Base-by-base conservation (phyloP, 768 basidiomycete genomes). In the Scleroderma citrinum region DNA sequence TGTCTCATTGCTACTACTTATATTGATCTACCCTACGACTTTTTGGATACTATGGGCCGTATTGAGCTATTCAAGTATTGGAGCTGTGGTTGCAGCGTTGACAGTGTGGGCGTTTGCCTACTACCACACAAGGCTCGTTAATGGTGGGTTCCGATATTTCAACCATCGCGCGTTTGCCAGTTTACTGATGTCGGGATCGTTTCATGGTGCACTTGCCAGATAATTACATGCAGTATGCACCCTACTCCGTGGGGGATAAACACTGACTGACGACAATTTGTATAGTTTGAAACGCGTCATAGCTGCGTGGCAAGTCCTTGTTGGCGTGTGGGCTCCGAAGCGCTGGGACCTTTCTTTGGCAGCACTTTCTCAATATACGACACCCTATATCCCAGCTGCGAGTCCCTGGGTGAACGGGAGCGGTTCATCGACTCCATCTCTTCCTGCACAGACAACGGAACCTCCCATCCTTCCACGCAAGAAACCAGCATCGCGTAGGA, bases 221-320 rank as follows among this genome's bases (percentile, higher is more conserved):
- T 49, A 84, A 83, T 55, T 94, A 94, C 63, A 76, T 86, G 57
- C 78, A 82, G 92, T 93, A 54, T 56, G 78, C 73, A 37, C 23
- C 49, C 42, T 44, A 48, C 32, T 48, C 6, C 21, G 38, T 45
- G 31, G 16, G 29, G 26, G n/a, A n/a, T 38, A 42, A 13, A 39
- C 49, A 17, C 39, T 21, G 29, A 51, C 44, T 44, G n/a, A 44
- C 19, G 19, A 32, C 31, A 44, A 39, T 53, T 53, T 51, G 58
- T 40, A 17, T 60, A 92, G 92, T 26, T 80, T 83, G 43, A 95
- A 93, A 68, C 88, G 87, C 36, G 77, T 95, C 42, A 75, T 87
- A 16, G 90, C 94, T 5, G 83, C 93, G n/a, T 99, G 95, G 93
- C 84, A 92, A 47, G 83, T 96, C n/a, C 78, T 99, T 13, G 80